phyloP scores from a whole-genome alignment of 75 land plant species.

The Selaginella tamariscina region DNA sequence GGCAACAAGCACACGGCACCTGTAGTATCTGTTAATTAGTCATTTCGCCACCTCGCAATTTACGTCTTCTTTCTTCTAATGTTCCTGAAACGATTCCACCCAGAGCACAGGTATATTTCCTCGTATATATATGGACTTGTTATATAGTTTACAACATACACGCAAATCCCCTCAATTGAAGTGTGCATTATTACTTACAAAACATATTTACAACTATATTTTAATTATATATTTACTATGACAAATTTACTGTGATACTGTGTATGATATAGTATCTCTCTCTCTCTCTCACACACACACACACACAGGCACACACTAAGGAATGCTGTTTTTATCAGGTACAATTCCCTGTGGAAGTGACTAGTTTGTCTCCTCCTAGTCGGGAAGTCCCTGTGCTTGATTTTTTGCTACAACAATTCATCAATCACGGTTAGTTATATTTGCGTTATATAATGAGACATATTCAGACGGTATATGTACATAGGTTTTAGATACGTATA shows the following conservation, averaged over 20 bases:
- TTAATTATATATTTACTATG: no score
- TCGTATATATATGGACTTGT: background rate
- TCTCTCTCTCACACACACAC: no score
- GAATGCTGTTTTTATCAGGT: constrained; percentile 39
- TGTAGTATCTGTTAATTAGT: constrained; percentile 57
- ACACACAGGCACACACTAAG: no score
- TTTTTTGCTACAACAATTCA: constrained; percentile 70
- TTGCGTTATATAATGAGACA: no score
- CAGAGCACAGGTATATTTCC: constrained; percentile 65
- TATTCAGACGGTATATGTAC: no score
- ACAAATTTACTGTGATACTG: no score
- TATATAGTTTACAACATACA: no score
- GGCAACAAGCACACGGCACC: constrained; percentile 87
- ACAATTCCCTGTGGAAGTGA: constrained; percentile 83
- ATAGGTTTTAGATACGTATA: no score
- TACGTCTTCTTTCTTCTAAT: constrained; percentile 61
- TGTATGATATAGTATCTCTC: no score
- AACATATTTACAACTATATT: no score
- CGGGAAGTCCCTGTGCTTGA: constrained; percentile 89
- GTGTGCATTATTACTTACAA: no score
- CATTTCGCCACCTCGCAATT: constrained; percentile 68
- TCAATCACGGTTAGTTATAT: constrained; percentile 43
- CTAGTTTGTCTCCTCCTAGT: constrained; percentile 64
- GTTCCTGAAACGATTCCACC: constrained; percentile 98
- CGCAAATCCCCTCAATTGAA: no score